These are phyloP conservation scores for Bromus sterilis DNA, from an alignment of 176 grass and related monocot genomes.

Conservation along the genomic window DNA sequence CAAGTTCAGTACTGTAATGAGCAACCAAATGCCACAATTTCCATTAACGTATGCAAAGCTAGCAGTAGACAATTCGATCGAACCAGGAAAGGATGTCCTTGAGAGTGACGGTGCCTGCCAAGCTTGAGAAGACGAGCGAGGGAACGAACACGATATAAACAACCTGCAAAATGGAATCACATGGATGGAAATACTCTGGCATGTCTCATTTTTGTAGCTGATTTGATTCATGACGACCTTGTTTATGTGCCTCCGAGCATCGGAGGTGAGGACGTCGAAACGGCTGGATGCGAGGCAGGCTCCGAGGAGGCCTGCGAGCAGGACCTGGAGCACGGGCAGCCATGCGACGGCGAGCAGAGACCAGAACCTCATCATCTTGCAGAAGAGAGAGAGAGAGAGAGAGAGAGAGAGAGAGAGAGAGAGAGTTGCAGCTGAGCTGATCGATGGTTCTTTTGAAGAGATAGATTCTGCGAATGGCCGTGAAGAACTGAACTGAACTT, in stretches of 20 bases:
- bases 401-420: neutral
- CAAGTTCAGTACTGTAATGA: neutral
- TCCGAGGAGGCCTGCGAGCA: slow-evolving; percentile 41
- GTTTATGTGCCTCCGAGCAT: slow-evolving; percentile 36
- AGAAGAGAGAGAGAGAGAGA: neutral
- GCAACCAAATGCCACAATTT: neutral
- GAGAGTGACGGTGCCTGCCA: slow-evolving; percentile 50
- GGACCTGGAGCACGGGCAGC: slow-evolving; percentile 36
- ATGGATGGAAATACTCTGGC: neutral
- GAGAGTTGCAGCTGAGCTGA: neutral
- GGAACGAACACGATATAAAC: slow-evolving; percentile 45
- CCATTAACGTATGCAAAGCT: neutral
- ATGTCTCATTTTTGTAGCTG: neutral
- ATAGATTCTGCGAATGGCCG: no score
- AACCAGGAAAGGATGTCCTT: slow-evolving; percentile 63
- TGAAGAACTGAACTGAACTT: no score
- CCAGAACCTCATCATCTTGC: slow-evolving; percentile 39
- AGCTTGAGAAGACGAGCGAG: slow-evolving; percentile 44
- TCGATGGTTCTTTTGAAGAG: neutral
- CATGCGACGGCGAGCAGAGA: slow-evolving; percentile 41
- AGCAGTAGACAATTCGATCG: neutral
- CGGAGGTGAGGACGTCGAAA: slow-evolving; percentile 22
- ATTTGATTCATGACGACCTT: slow-evolving; percentile 18
- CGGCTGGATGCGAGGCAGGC: slow-evolving; percentile 27
- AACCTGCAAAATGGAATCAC: neutral